A percentile compares a stretch with the other conserved stretches of the same genome.
These are phyloP conservation scores for Beauveria asiatica DNA, from an alignment of 2,329 filamentous ascomycete species.

Conservation along the genomic window DNA sequence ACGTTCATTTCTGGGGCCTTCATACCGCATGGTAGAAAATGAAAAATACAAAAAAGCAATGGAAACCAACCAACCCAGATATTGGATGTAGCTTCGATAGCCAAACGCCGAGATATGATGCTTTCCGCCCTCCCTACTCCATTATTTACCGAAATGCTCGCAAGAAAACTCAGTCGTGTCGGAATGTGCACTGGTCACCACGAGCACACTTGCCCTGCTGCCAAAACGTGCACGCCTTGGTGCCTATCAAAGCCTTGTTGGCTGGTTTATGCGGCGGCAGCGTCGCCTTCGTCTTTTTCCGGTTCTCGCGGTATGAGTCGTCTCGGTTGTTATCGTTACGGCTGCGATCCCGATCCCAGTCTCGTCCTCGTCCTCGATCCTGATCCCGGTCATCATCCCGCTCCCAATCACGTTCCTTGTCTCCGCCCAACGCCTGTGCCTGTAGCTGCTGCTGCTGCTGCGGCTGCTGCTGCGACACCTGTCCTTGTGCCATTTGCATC, in stretches of 20 bases:
- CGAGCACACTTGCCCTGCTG: constrained; percentile 63
- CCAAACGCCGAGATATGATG: constrained; percentile 8
- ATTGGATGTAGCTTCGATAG: neutral
- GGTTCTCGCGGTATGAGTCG: constrained; percentile 26
- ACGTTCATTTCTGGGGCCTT: neutral
- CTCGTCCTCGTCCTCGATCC: constrained; percentile 13
- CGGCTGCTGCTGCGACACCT: constrained; percentile 21
- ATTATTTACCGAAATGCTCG: neutral
- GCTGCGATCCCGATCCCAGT: constrained; percentile 27
- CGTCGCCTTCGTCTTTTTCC: constrained; percentile 31
- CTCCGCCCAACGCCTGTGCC: constrained; percentile 14
- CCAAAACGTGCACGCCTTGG: constrained; percentile 63
- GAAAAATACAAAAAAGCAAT: constrained; percentile 6
- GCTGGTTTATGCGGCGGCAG: constrained; percentile 34
- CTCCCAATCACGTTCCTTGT: constrained; percentile 20
- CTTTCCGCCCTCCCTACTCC: neutral
- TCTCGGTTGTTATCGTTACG: constrained; percentile 24
- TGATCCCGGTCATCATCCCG: constrained; percentile 13
- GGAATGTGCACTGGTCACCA: constrained; percentile 65
- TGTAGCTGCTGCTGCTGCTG: constrained; percentile 12
- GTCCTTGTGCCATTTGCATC: constrained; percentile 30
- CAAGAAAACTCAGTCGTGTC: constrained; percentile 43
- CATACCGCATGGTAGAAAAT: neutral
- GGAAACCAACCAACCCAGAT: neutral
- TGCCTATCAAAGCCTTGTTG: constrained; percentile 53